Evolutionary conservation across 495 filamentous ascomycete species (phyloP), one percentile per base, ranked within the genome.

Genomic region (Apodospora peruviana): DNA sequence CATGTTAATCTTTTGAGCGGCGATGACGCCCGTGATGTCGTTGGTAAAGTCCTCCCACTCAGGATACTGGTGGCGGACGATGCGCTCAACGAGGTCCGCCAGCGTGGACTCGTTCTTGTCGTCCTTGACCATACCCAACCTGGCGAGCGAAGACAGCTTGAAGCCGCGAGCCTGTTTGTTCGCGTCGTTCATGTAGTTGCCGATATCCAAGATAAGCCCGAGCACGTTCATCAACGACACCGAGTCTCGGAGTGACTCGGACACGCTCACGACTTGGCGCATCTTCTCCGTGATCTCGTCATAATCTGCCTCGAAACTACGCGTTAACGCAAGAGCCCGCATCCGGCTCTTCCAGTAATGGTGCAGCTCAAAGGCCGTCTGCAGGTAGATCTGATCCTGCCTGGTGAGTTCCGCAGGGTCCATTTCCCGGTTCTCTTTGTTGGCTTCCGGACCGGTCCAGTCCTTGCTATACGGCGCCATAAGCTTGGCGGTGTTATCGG

Each of bases 321-420:
- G 82, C 1, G 93, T 97, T 59, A 98, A 68, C 2, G 81, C 73
- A 49, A 98, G 78, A 4, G 94, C 94, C 45, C 93, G 80, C 80
- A 96, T 96, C 67, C 93, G 83, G 37, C 87, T 86, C 76, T 96
- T 97, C 93, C 93, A 98, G 68, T 98, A 98, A 66, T 98, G 94
- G 50, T 94, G 89, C 54, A 98, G 75, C 61, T 98, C 94, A 55
- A 84, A 98, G 0, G 94, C 88, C 2, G 93, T 97, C 50, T 85
- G 84, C 11, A 98, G 75, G 62, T 90, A 98, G 27, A 98, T 86
- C 69, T 96, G 90, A 68, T 98, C 93, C 57, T 97, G 88, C 48
- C 91, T 76, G 1, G 91, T 96, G 29, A 98, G 81, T 58, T 98
- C 93, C 16, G 56, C 65, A 0, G 93, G 91, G 66, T 97, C 91